Evolutionary conservation across 176 grass and related monocot genomes (phyloP).

Genomic region (Lolium rigidum): DNA sequence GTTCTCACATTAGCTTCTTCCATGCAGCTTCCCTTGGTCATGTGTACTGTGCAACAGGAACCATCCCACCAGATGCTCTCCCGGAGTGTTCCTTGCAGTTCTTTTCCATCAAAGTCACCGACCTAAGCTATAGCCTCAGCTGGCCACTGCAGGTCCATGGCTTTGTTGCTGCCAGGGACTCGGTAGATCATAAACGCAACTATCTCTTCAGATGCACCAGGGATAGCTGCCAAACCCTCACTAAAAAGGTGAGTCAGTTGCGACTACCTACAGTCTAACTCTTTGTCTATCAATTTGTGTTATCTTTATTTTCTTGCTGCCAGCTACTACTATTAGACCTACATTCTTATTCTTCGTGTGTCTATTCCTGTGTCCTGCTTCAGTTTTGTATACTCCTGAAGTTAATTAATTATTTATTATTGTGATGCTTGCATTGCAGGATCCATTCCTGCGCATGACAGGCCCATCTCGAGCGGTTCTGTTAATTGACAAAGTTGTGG

Average conservation of each 20-base stretch:
- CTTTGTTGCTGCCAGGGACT: constrained; percentile 2
- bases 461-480: not conserved
- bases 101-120: constrained; percentile 8
- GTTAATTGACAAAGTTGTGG: not conserved
- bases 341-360: not conserved
- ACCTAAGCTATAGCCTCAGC: not conserved
- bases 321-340: not conserved
- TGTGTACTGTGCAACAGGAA: not conserved
- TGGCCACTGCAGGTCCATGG: constrained; percentile 3
- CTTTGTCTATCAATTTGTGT: not conserved
- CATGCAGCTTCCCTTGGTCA: not conserved
- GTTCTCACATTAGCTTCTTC: not conserved
- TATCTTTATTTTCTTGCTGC: not conserved
- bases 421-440: constrained; percentile 1
- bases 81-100: not conserved
- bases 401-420: not conserved
- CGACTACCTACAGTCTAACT: not conserved
- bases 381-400: not conserved
- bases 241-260: not conserved
- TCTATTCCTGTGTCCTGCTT: not conserved
- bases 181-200: not conserved
- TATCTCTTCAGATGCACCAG: constrained; percentile 4
- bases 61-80: not conserved
- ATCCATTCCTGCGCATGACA: constrained; percentile 11
- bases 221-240: not conserved